Conservation (phyloP, 148 eudicot genomes). For the Dysphania ambrosioides region DNA sequence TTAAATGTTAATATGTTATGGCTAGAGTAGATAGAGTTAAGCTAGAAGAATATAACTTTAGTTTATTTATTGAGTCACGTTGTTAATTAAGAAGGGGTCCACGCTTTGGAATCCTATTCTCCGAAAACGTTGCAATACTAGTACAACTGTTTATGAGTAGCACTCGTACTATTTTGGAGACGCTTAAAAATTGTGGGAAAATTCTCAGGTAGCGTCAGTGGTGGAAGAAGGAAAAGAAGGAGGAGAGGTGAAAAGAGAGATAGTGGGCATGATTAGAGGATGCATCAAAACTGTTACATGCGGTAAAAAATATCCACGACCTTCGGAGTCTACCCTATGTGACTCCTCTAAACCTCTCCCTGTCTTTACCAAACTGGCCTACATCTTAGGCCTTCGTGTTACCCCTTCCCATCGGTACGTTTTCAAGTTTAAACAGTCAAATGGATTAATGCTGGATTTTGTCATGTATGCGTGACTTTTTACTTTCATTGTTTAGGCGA, state of each 20-base stretch:
- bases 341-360: constrained; percentile 34
- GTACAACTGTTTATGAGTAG: too few species aligned
- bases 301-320: constrained; percentile 47
- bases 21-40: too few species aligned
- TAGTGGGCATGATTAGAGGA: constrained; percentile 89
- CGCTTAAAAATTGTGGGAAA: too few species aligned
- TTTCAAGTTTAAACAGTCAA: too few species aligned
- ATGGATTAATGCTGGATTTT: too few species aligned
- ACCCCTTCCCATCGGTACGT: constrained; percentile 65
- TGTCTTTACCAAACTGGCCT: constrained; percentile 70
- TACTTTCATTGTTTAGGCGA: constrained; percentile 47
- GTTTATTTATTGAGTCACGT: too few species aligned
- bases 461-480: too few species aligned
- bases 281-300: constrained; percentile 89
- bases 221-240: constrained; percentile 33
- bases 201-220: constrained; percentile 66
- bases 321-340: constrained; percentile 18
- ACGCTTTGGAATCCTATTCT: neutral
- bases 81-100: neutral
- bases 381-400: constrained; percentile 89
- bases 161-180: neutral
- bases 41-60: too few species aligned
- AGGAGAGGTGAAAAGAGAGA: constrained; percentile 36
- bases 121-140: neutral
- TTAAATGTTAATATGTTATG: too few species aligned